These are phyloP conservation scores for Colletotrichum tanaceti DNA, from an alignment of 2,329 filamentous ascomycete species.

Conservation along the genomic window DNA sequence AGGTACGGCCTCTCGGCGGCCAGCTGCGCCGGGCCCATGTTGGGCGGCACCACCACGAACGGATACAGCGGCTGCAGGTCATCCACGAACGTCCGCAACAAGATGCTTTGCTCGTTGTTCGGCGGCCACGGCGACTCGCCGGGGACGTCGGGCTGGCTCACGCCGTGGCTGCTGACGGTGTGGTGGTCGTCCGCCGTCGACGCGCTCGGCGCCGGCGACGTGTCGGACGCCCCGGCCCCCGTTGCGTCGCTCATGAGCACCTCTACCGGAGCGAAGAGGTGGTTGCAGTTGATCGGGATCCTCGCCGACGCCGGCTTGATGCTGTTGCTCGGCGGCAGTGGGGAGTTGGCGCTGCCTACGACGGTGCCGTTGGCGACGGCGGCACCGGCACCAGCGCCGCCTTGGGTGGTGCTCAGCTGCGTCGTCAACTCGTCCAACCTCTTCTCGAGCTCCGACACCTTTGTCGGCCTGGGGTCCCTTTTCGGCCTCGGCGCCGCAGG, in stretches of 20 bases:
- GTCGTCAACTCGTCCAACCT: conserved; percentile 62
- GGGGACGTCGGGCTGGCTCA: conserved; percentile 27
- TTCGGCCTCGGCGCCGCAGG: conserved; percentile 61
- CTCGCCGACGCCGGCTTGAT: conserved; percentile 25
- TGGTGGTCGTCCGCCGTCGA: conserved; percentile 43
- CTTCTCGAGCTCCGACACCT: conserved; percentile 63
- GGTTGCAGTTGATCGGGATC: conserved; percentile 46
- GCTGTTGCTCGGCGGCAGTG: conserved; percentile 25
- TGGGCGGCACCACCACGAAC: conserved; percentile 57
- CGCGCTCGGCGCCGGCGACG: conserved; percentile 39
- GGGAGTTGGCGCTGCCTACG: conserved; percentile 21
- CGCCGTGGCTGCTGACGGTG: conserved; percentile 22
- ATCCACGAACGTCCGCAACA: conserved; percentile 53
- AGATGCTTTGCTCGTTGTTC: conserved; percentile 53
- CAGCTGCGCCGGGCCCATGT: conserved; percentile 52
- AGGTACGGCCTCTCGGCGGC: conserved; percentile 55
- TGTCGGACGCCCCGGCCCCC: neutral
- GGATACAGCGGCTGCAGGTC: conserved; percentile 55
- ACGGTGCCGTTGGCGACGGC: conserved; percentile 28
- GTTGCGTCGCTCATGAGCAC: neutral
- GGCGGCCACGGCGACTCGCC: conserved; percentile 55
- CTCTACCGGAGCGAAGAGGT: conserved; percentile 51
- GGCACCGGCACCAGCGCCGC: conserved; percentile 7
- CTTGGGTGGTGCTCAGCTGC: conserved; percentile 51
- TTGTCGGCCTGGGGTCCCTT: conserved; percentile 59